Evolutionary conservation across 495 filamentous ascomycete species (phyloP).

Genomic region (Amniculicola lignicola): DNA sequence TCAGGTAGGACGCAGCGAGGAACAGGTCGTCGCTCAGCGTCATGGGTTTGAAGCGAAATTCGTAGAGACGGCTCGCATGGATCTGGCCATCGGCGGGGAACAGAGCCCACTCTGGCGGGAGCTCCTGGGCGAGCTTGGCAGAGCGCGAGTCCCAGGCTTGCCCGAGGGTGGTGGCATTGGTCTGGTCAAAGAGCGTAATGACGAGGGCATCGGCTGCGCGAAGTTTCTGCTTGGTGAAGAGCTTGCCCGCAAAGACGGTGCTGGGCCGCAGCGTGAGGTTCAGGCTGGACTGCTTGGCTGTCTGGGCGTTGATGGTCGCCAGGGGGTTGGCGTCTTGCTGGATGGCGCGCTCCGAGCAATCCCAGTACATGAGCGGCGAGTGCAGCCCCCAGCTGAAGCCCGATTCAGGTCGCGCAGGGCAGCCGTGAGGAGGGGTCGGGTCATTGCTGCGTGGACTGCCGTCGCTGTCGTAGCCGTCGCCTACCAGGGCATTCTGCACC

Average conservation of each 20-base stretch:
- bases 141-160: slow-evolving; percentile 57
- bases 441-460: neutral
- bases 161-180: slow-evolving; percentile 55
- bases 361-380: slow-evolving; percentile 73
- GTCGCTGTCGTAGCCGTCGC: slow-evolving; percentile 16
- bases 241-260: slow-evolving; percentile 71
- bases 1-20: slow-evolving; percentile 57
- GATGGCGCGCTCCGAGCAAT: slow-evolving; percentile 56
- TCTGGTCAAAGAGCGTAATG: slow-evolving; percentile 64
- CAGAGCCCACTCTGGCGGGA: slow-evolving; percentile 53
- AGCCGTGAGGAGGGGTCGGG: neutral
- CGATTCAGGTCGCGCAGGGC: neutral
- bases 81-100: slow-evolving; percentile 56
- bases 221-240: slow-evolving; percentile 58
- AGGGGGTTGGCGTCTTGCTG: slow-evolving; percentile 57
- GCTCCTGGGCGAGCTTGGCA: slow-evolving; percentile 46
- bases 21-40: slow-evolving; percentile 56
- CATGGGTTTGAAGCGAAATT: slow-evolving; percentile 69
- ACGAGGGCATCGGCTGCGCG: slow-evolving; percentile 69
- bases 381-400: slow-evolving; percentile 51
- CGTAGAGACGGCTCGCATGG: slow-evolving; percentile 56
- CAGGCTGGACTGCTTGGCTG: slow-evolving; percentile 53
- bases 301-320: slow-evolving; percentile 59
- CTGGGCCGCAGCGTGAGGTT: slow-evolving; percentile 69
- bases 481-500: slow-evolving; percentile 51